Evolutionary conservation across 768 basidiomycete genomes (phyloP).

Genomic region (Cystobasidium tubakii): DNA sequence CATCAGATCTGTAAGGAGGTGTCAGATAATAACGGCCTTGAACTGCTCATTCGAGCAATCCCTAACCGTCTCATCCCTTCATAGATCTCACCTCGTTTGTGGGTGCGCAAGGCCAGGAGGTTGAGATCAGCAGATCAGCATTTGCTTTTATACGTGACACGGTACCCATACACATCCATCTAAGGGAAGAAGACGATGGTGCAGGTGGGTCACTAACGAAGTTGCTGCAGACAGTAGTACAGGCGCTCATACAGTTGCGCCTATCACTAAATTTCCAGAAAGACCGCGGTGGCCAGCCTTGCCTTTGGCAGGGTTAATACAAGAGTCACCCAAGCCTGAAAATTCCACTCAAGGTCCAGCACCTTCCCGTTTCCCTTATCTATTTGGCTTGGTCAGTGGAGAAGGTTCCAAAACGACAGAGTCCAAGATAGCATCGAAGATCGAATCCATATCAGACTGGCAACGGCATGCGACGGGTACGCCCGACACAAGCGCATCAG

Average conservation of each 20-base stretch:
- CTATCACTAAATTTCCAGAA: not conserved
- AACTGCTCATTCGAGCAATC: no score
- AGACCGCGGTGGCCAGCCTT: constrained; percentile 26
- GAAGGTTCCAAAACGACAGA: not conserved
- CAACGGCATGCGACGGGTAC: not conserved
- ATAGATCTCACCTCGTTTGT: constrained; percentile 9
- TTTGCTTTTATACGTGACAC: constrained; percentile 27
- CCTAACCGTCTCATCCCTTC: no score
- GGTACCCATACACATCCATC: constrained; percentile 27
- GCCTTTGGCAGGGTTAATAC: not conserved
- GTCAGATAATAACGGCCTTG: no score
- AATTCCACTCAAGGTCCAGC: not conserved
- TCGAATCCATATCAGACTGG: constrained; percentile 22
- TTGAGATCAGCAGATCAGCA: constrained; percentile 22
- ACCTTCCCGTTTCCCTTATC: not conserved
- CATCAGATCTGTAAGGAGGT: not conserved
- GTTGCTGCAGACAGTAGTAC: not conserved
- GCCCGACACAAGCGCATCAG: not conserved
- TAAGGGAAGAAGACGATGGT: constrained; percentile 28
- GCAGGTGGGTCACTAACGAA: not conserved
- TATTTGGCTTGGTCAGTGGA: not conserved
- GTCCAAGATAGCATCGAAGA: not conserved
- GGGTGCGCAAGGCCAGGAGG: constrained; percentile 27
- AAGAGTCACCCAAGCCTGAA: not conserved
- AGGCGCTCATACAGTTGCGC: no score